These are phyloP conservation scores for Trametes cubensis DNA, from an alignment of 768 basidiomycete species.

Conservation along the genomic window DNA sequence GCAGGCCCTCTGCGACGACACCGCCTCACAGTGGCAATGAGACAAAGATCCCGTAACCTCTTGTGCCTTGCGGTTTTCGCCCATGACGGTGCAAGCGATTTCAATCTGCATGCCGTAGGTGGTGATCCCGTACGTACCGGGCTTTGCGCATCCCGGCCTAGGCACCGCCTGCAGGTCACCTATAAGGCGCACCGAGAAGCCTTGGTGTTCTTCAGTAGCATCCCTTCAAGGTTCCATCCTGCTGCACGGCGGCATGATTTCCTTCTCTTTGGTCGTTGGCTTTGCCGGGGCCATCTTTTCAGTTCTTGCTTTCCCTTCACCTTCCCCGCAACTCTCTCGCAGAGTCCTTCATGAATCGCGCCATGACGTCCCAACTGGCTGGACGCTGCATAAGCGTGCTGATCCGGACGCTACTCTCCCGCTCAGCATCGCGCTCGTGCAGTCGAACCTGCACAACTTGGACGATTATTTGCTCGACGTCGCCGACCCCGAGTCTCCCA, in stretches of 20 bases:
- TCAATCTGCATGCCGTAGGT: too few species aligned
- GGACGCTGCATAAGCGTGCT: conserved; percentile 41
- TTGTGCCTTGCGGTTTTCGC: too few species aligned
- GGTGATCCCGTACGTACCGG: too few species aligned
- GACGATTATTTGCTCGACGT: conserved; percentile 37
- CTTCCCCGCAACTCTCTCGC: neutral
- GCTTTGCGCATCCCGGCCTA: neutral
- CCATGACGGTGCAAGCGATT: too few species aligned
- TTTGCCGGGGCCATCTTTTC: neutral
- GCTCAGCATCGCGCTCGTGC: conserved; percentile 40
- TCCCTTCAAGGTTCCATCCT: too few species aligned
- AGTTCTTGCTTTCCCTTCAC: neutral
- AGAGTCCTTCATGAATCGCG: conserved; percentile 2
- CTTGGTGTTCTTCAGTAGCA: neutral
- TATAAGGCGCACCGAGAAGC: neutral
- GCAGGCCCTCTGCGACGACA: too few species aligned
- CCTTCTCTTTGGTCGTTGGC: neutral
- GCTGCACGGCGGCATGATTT: neutral
- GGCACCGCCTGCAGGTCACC: too few species aligned
- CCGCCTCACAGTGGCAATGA: neutral
- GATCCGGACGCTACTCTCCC: conserved; percentile 35
- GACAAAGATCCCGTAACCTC: neutral
- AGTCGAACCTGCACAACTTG: conserved; percentile 36
- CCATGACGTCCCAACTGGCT: conserved; percentile 32
- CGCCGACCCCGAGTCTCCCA: conserved; percentile 40